Evolutionary conservation across 352 stramenopile species (phyloP).

Genomic region (Globisporangium abappressorium): DNA sequence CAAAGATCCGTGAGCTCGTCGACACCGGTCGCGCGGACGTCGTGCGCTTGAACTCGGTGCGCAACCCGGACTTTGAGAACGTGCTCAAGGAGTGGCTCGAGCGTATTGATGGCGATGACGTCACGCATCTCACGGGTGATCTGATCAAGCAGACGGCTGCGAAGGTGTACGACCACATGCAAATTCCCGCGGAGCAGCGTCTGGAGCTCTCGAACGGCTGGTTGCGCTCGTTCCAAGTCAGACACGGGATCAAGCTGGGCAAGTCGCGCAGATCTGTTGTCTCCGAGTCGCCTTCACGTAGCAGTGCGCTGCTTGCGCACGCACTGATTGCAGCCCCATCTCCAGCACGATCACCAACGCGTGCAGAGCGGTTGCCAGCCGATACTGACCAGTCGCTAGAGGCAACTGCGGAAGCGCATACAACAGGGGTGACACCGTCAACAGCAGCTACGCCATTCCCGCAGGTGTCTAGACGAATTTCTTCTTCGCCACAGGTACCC

Average conservation of each 20-base stretch:
- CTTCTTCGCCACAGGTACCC: neutral
- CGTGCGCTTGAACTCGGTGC: slow-evolving; percentile 17
- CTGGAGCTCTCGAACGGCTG: slow-evolving; percentile 27
- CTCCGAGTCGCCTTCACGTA: neutral
- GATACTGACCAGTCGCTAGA: neutral
- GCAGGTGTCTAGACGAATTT: neutral
- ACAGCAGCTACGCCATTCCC: neutral
- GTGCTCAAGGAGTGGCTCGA: slow-evolving; percentile 23
- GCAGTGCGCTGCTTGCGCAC: neutral
- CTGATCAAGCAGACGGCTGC: slow-evolving; percentile 23
- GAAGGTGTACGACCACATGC: slow-evolving; percentile 23
- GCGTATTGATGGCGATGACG: slow-evolving; percentile 1
- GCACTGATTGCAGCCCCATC: neutral
- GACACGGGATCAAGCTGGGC: slow-evolving; percentile 4
- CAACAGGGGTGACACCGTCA: neutral
- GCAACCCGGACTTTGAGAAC: slow-evolving; percentile 23
- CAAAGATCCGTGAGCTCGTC: slow-evolving; percentile 18
- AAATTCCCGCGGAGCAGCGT: slow-evolving; percentile 15
- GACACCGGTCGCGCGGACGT: slow-evolving; percentile 9
- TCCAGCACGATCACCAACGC: neutral
- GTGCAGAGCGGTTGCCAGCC: neutral
- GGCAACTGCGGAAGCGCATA: neutral
- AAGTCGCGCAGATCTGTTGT: neutral
- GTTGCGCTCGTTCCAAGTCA: slow-evolving; percentile 18
- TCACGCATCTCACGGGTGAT: slow-evolving; percentile 14